Conservation (phyloP, 148 eudicot genomes). For the Simmondsia chinensis region DNA sequence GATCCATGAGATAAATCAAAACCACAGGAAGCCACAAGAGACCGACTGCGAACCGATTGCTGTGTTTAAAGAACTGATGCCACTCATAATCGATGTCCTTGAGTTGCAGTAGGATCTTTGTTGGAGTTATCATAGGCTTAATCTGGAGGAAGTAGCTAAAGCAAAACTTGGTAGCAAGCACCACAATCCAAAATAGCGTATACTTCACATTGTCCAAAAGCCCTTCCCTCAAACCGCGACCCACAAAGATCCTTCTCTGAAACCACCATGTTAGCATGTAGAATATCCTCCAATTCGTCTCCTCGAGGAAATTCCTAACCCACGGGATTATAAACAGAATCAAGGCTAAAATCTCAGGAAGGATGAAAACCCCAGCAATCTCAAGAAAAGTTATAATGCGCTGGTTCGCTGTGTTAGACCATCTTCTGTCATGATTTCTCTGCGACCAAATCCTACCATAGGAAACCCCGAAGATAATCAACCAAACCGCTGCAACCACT, state of each 20-base stretch:
- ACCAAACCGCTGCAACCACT: constrained; percentile 56
- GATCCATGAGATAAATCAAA: constrained; percentile 77
- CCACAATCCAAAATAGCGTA: constrained; percentile 67
- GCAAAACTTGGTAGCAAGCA: constrained; percentile 68
- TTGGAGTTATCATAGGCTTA: constrained; percentile 75
- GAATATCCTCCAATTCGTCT: constrained; percentile 74
- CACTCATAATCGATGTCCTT: constrained; percentile 46
- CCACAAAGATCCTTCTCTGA: constrained; percentile 73
- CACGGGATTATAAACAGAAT: constrained; percentile 66
- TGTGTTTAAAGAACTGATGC: constrained; percentile 59
- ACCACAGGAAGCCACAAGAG: constrained; percentile 87
- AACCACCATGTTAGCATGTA: constrained; percentile 91
- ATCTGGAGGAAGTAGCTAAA: constrained; percentile 82
- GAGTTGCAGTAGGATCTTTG: constrained; percentile 35
- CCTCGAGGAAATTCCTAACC: constrained; percentile 73
- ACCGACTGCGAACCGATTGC: constrained; percentile 78
- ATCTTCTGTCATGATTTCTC: constrained; percentile 31
- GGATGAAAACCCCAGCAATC: constrained; percentile 43
- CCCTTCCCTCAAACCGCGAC: constrained; percentile 87
- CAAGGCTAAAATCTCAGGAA: constrained; percentile 64
- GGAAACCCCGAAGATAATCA: constrained; percentile 43
- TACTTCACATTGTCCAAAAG: constrained; percentile 73
- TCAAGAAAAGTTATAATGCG: constrained; percentile 44
- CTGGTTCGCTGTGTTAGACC: constrained; percentile 43
- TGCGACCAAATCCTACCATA: constrained; percentile 59